Evolutionary conservation across 257 asterid species (phyloP).

Genomic region (Penstemon davidsonii): DNA sequence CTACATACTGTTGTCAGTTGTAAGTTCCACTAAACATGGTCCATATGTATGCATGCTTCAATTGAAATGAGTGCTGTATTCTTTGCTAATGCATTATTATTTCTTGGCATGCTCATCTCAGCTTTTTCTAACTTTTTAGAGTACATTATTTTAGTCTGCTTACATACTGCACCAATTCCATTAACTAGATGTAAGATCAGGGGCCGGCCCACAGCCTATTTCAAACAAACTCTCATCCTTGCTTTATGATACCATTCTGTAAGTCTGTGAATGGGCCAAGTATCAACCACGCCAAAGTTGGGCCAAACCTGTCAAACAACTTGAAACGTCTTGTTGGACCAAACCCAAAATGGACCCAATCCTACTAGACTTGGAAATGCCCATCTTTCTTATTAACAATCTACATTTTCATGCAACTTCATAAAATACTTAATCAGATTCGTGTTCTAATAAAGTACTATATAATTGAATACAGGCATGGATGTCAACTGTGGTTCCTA

Average conservation of each 20-base stretch:
- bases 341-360: too few relatives aligned
- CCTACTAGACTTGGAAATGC: too few relatives aligned
- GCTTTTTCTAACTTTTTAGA: conserved; percentile 4
- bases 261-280: too few relatives aligned
- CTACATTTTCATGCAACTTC: conserved; percentile 12
- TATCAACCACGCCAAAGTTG: too few relatives aligned
- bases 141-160: neutral
- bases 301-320: too few relatives aligned
- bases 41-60: conserved; percentile 25
- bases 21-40: conserved; percentile 11
- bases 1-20: neutral
- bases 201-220: too few relatives aligned
- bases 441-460: neutral
- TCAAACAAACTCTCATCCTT: too few relatives aligned
- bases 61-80: conserved; percentile 25
- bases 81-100: neutral
- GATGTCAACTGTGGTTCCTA: conserved; percentile 66
- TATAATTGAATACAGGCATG: conserved; percentile 45
- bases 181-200: too few relatives aligned
- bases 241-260: too few relatives aligned
- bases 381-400: neutral
- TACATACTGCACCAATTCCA: neutral
- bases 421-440: neutral
- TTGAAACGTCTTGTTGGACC: too few relatives aligned
- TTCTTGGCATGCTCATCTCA: conserved; percentile 6